Conservation (phyloP, 23 red algal genomes). For the Gracilaria gracilis region DNA sequence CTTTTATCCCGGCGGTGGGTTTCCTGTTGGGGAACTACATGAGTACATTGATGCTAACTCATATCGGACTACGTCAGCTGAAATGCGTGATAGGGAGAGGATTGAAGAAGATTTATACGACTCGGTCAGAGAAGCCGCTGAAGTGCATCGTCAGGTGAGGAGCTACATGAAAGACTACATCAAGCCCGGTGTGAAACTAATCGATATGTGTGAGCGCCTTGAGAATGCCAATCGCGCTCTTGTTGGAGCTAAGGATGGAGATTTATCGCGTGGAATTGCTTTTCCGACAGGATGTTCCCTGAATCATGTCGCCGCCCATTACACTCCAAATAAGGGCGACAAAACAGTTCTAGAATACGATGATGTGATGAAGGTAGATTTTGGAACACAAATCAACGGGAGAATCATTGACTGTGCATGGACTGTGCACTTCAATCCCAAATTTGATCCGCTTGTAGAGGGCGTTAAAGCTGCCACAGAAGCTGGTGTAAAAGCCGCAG, state of each 20-base stretch:
- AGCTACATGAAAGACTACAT: constrained; percentile 91
- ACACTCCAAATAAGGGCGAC: constrained; percentile 98
- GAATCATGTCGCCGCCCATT: constrained; percentile 99
- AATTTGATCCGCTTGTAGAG: constrained; percentile 89
- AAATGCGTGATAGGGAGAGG: constrained; percentile 91
- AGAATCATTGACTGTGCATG: constrained; percentile 98
- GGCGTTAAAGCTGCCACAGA: constrained; percentile 95
- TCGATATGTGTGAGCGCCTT: constrained; percentile 99
- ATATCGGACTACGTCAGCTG: constrained; percentile 83
- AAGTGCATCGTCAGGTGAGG: constrained; percentile 91
- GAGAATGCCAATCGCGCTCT: constrained; percentile 89
- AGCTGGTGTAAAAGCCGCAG: constrained; percentile 85
- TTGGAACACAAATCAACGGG: constrained; percentile 96
- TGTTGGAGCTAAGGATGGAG: constrained; percentile 81
- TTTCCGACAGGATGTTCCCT: constrained; percentile 99
- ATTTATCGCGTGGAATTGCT: constrained; percentile 89
- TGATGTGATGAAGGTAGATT: constrained; percentile 99
- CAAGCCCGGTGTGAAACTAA: constrained; percentile 89
- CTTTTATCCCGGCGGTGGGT: constrained; percentile 75
- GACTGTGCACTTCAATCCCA: constrained; percentile 94
- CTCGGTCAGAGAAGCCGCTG: constrained; percentile 79
- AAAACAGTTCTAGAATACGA: constrained; percentile 87
- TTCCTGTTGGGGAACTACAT: constrained; percentile 85
- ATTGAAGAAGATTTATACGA: constrained; percentile 80
- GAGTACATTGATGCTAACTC: constrained; percentile 82